Conservation (phyloP, 257 asterid species). For the Fraxinus americana region DNA sequence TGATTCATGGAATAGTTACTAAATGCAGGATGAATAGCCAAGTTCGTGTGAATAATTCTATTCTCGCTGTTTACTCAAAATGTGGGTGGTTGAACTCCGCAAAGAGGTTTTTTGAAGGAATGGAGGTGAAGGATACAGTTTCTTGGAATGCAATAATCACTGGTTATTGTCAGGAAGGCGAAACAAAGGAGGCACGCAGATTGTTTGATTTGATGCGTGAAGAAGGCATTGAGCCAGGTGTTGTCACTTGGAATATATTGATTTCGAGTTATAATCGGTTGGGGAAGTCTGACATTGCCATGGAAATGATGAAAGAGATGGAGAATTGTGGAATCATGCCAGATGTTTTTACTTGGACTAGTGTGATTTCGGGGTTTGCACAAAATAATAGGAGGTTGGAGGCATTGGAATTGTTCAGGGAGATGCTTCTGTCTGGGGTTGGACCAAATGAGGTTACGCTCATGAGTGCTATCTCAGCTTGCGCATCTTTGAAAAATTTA, state of each 20-base stretch:
- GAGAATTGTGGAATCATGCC: conserved; percentile 48
- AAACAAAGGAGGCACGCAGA: conserved; percentile 47
- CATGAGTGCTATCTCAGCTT: conserved; percentile 61
- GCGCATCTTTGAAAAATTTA: conserved; percentile 55
- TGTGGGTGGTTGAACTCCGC: conserved; percentile 58
- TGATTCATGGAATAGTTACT: conserved; percentile 60
- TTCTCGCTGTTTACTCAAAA: conserved; percentile 72
- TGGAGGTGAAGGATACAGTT: conserved; percentile 56
- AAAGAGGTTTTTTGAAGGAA: conserved; percentile 48
- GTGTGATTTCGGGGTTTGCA: conserved; percentile 66
- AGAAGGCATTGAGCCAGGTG: conserved; percentile 57
- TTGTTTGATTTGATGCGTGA: conserved; percentile 55
- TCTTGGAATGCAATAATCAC: conserved; percentile 80
- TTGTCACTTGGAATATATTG: conserved; percentile 73
- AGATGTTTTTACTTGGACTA: conserved; percentile 80
- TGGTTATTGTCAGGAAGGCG: conserved; percentile 60
- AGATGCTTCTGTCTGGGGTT: conserved; percentile 60
- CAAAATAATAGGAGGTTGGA: conserved; percentile 51
- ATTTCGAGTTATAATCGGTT: conserved; percentile 57
- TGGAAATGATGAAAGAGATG: conserved; percentile 69
- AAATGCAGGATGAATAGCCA: conserved; percentile 45
- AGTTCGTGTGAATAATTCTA: conserved; percentile 64
- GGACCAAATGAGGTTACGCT: conserved; percentile 69
- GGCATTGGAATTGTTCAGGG: conserved; percentile 52
- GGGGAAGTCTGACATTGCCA: conserved; percentile 63